These are phyloP conservation scores for Dinochytrium kinnereticum DNA, from an alignment of 371 early-diverging fungal species.

Conservation along the genomic window DNA sequence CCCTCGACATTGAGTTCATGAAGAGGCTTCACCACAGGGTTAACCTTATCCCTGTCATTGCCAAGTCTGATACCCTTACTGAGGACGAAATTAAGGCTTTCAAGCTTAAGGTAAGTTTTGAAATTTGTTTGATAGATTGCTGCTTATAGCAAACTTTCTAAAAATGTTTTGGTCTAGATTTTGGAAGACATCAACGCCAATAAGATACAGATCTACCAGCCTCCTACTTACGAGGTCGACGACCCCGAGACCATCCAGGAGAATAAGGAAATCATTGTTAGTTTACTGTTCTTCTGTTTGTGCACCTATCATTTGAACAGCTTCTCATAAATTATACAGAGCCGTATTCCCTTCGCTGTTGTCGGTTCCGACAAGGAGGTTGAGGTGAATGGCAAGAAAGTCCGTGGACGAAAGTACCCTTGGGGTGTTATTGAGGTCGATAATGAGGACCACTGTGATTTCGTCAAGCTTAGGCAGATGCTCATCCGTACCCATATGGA, in stretches of 20 bases:
- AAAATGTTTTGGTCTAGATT: slow-evolving; percentile 60
- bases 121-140: slow-evolving; percentile 12
- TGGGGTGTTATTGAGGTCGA: slow-evolving; percentile 76
- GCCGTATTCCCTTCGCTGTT: slow-evolving; percentile 95
- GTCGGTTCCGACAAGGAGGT: slow-evolving; percentile 94
- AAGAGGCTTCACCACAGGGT: slow-evolving; percentile 89
- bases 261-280: slow-evolving; percentile 92
- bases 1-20: slow-evolving; percentile 96
- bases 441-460: slow-evolving; percentile 85
- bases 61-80: slow-evolving; percentile 98
- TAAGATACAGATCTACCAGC: slow-evolving; percentile 93
- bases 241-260: slow-evolving; percentile 93
- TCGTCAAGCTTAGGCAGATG: slow-evolving; percentile 85
- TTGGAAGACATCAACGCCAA: slow-evolving; percentile 91
- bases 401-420: slow-evolving; percentile 78
- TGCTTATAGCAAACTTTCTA: background rate
- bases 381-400: slow-evolving; percentile 81
- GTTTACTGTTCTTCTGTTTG: too few relatives aligned
- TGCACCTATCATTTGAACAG: too few relatives aligned
- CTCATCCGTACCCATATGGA: slow-evolving; percentile 58
- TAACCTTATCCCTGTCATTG: slow-evolving; percentile 98
- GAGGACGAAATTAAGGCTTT: slow-evolving; percentile 91
- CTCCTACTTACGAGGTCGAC: slow-evolving; percentile 88
- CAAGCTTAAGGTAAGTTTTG: slow-evolving; percentile 73
- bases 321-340: slow-evolving; percentile 35